Evolutionary conservation across 192 early-diverging fungal species (phyloP).

Genomic region (Coemansia sp.): DNA sequence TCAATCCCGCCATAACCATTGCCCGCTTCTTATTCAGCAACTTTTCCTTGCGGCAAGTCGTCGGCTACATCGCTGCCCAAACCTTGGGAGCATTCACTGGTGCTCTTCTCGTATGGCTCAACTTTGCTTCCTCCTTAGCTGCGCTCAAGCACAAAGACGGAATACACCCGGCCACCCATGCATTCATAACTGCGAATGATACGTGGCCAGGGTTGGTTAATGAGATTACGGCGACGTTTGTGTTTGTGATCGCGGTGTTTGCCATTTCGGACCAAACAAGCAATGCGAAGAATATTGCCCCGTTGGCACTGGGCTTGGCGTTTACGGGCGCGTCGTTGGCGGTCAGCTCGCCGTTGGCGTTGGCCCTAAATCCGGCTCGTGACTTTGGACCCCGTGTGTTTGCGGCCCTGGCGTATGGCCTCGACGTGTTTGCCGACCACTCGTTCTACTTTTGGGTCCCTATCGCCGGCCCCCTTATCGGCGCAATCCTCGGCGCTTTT

Average conservation of each 20-base stretch:
- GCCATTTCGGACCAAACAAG: constrained; percentile 58
- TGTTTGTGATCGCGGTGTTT: constrained; percentile 61
- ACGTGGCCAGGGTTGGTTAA: constrained; percentile 26
- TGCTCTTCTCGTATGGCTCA: constrained; percentile 45
- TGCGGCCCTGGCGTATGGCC: constrained; percentile 61
- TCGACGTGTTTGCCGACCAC: constrained; percentile 58
- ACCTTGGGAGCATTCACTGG: constrained; percentile 52
- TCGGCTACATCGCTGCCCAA: constrained; percentile 51
- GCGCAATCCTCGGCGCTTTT: constrained; percentile 56
- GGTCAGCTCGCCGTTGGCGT: constrained; percentile 57
- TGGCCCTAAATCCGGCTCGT: constrained; percentile 69
- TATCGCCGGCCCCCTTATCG: constrained; percentile 59
- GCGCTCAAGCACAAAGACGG: constrained; percentile 31
- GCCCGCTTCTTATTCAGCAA: constrained; percentile 41
- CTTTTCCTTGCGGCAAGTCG: constrained; percentile 31
- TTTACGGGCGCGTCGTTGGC: constrained; percentile 56
- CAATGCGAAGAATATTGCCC: constrained; percentile 42
- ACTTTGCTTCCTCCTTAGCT: constrained; percentile 26
- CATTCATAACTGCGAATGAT: constrained; percentile 34
- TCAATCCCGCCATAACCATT: constrained; percentile 55
- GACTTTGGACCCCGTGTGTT: constrained; percentile 75
- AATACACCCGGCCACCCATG: constrained; percentile 24
- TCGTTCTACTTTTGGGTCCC: constrained; percentile 70
- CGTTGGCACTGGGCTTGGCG: constrained; percentile 58
- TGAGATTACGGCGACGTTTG: constrained; percentile 61